Conservation (phyloP, 2,329 filamentous ascomycete species). For the Alternaria consortialis region DNA sequence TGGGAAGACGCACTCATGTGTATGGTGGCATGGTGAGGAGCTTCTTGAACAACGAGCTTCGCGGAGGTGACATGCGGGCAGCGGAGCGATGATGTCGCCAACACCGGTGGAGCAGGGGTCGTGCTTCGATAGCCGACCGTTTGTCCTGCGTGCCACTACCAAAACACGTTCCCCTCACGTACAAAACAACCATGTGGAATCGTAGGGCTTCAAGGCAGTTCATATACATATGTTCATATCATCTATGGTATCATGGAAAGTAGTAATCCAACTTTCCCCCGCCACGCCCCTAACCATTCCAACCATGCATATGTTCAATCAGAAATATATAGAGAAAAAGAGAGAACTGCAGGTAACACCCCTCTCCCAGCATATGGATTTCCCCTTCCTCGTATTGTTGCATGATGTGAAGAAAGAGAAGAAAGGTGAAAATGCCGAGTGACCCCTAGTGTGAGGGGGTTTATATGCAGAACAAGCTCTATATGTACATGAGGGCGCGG, state of each 20-base stretch:
- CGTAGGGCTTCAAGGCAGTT: not conserved
- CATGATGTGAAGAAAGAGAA: not conserved
- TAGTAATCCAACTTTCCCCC: not conserved
- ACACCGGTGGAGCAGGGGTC: conserved; percentile 19
- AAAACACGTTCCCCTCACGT: too few species aligned
- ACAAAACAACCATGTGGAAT: not conserved
- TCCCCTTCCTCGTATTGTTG: not conserved
- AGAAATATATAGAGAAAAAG: not conserved
- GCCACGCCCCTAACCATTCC: not conserved
- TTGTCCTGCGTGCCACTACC: conserved; percentile 5
- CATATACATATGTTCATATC: not conserved
- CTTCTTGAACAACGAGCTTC: conserved; percentile 16
- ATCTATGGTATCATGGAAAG: not conserved
- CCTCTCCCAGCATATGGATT: not conserved
- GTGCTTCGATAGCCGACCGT: not conserved
- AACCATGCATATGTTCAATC: not conserved
- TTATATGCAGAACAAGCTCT: conserved; percentile 10
- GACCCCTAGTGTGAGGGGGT: not conserved
- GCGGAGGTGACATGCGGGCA: conserved; percentile 27
- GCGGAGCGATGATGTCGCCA: conserved; percentile 17
- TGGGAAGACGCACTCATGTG: conserved; percentile 5
- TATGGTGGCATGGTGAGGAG: conserved; percentile 26
- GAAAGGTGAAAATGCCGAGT: not conserved
- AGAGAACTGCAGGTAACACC: not conserved
- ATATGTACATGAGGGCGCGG: conserved; percentile 10